phyloP scores from a whole-genome alignment of 176 grass and related monocot species.

The Tillandsia leiboldiana region DNA sequence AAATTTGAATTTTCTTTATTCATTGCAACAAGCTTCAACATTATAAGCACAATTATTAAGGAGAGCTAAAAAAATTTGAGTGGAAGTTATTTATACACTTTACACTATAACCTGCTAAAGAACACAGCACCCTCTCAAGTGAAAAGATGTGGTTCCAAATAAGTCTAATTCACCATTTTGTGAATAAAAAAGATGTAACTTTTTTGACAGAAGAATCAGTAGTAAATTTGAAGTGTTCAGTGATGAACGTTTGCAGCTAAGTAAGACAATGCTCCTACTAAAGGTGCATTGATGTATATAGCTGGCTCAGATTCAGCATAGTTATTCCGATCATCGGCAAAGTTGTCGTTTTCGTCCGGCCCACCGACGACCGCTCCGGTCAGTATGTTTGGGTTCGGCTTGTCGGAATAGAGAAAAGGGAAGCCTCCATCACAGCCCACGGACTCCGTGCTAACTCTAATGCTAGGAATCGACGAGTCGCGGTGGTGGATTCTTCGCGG shows the following conservation, averaged over 20 bases:
- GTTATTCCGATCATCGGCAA: conserved; percentile 6
- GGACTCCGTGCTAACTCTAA: not conserved
- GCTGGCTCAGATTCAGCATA: conserved; percentile 15
- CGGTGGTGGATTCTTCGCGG: conserved; percentile 10
- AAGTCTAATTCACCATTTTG: too few species aligned
- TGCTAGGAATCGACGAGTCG: conserved; percentile 6
- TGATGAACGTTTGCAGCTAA: not conserved
- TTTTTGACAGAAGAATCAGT: too few species aligned
- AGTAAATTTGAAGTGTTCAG: too few species aligned
- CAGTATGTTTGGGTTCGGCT: conserved; percentile 9
- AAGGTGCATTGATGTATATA: conserved; percentile 16
- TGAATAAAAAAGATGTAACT: too few species aligned
- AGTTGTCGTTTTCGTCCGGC: conserved; percentile 4
- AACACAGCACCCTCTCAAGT: too few species aligned
- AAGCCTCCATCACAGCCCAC: conserved; percentile 8
- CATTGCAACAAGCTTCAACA: too few species aligned
- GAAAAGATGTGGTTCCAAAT: too few species aligned
- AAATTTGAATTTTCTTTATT: too few species aligned
- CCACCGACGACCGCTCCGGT: conserved; percentile 13
- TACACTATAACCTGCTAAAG: too few species aligned
- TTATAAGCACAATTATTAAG: too few species aligned
- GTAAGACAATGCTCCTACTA: conserved; percentile 10
- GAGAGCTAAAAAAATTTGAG: too few species aligned
- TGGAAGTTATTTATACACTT: too few species aligned
- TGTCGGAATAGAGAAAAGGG: not conserved